Percentiles rank a stretch among this genome's conserved stretches.
phyloP scores from a whole-genome alignment of 306 rosid species.

The Dryas alaskensis region DNA sequence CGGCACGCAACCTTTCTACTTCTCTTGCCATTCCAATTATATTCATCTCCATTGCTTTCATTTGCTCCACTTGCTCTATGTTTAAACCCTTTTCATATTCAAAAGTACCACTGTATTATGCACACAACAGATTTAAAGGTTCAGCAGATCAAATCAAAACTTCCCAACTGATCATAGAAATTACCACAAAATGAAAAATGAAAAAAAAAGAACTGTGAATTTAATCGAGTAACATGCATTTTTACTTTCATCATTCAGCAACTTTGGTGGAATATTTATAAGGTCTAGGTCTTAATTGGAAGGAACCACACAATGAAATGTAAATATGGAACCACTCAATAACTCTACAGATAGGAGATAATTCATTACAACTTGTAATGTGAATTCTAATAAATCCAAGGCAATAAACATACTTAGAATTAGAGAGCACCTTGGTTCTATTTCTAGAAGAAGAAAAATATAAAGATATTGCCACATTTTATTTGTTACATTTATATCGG shows the following conservation, averaged over 20 bases:
- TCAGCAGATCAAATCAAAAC: constrained; percentile 25
- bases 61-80: constrained; percentile 64
- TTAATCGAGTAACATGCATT: background rate
- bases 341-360: background rate
- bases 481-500: background rate
- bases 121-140: constrained; percentile 23
- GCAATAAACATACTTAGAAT: constrained; percentile 1
- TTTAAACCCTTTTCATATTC: constrained; percentile 69
- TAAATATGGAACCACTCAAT: background rate
- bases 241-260: background rate
- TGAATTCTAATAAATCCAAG: constrained; percentile 20
- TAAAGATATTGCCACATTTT: background rate
- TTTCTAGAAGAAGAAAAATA: background rate
- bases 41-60: constrained; percentile 74
- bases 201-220: background rate
- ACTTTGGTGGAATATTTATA: background rate
- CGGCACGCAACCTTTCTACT: constrained; percentile 64
- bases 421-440: constrained; percentile 5
- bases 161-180: background rate
- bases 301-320: background rate
- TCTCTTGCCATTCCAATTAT: constrained; percentile 74
- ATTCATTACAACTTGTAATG: background rate
- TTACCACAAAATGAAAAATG: background rate
- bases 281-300: background rate
- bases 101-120: constrained; percentile 50